Evolutionary conservation across 306 rosid genomes (phyloP), one percentile per base, ranked within the genome.

Genomic region (Lathyrus oleraceus): DNA sequence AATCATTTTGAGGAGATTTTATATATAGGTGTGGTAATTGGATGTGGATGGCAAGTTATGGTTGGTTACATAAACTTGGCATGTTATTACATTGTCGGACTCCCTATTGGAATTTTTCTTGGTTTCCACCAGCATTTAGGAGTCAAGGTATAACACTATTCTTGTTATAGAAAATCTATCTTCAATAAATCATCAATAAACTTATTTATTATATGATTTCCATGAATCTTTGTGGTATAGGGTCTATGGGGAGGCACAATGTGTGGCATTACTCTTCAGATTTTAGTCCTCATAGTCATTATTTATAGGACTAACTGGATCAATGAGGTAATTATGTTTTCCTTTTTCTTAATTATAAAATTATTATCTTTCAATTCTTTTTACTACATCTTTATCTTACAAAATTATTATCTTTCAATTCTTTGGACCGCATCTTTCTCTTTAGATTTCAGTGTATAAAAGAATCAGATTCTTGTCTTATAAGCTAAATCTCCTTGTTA

Each of bases 21-120:
- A 30, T 42, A 6, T 38, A 42, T 63, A 62, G 89, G 92, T 17
- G 88, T 87, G 45, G 89, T 85, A 4, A 58, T 81, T 65, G 88
- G 89, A 40, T 74, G 86, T 48, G 93, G 93, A 65, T 76, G 93
- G 91, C 95, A 86, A 78, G 74, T 82, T 25, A 80, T 74, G 74
- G 86, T 81, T 59, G 91, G 72, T 76, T 82, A 80, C 23, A 81
- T 88, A 76, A 80, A 84, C 80, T 70, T 86, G 57, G 83, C 71
- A 20, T 65, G 86, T 63, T 88, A 84, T 53, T 84, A 84, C 69
- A 38, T 86, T 40, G 80, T 86, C 76, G 87, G 87, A 12, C 80
- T 87, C 49, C 85, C 93, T 17, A 67, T 83, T 40, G 88, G 88
- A 51, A 4, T 27, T 19, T 7, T 81, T 38, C 82, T 85, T 19